phyloP scores from a whole-genome alignment of 2,329 filamentous ascomycete genomes.

The Aspergillus novofumigatus region DNA sequence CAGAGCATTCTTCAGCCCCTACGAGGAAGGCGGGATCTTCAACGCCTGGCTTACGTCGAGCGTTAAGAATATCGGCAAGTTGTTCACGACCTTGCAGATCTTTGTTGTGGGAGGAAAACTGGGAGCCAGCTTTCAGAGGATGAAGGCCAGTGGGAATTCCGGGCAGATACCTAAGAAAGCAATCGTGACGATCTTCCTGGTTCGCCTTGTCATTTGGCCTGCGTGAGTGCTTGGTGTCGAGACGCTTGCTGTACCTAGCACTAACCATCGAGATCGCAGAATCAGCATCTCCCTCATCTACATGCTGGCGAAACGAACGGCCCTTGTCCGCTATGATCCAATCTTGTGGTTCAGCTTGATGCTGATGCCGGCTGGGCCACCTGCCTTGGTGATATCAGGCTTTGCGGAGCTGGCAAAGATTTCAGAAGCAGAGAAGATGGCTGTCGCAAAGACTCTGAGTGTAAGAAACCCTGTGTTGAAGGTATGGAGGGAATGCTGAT shows the following conservation, averaged over 20 bases:
- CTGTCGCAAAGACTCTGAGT: constrained; percentile 50
- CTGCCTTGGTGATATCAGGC: constrained; percentile 51
- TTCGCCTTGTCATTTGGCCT: constrained; percentile 62
- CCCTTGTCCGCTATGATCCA: constrained; percentile 52
- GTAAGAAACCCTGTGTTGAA: constrained; percentile 31
- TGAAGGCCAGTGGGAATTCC: constrained; percentile 34
- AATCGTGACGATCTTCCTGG: constrained; percentile 49
- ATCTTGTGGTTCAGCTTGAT: constrained; percentile 64
- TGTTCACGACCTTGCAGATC: constrained; percentile 63
- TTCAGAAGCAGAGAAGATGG: constrained; percentile 48
- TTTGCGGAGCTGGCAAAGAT: constrained; percentile 47
- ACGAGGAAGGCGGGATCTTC: constrained; percentile 58
- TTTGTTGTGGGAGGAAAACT: constrained; percentile 65
- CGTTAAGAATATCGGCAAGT: constrained; percentile 57
- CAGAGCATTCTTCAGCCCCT: constrained; percentile 56
- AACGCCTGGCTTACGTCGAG: constrained; percentile 63
- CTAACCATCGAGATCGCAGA: constrained; percentile 14
- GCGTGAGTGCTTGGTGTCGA: constrained; percentile 22
- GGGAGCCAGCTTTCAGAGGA: constrained; percentile 49
- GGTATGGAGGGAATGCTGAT: constrained; percentile 1
- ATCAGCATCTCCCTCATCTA: constrained; percentile 55
- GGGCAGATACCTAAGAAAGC: constrained; percentile 40
- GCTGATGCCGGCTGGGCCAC: constrained; percentile 55
- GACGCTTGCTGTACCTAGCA: not conserved
- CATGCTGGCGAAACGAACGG: constrained; percentile 50